Percentiles rank a stretch among this genome's conserved stretches.
Evolutionary conservation across 208 protist genomes (phyloP).

Genomic region (Crithidia bombi): DNA sequence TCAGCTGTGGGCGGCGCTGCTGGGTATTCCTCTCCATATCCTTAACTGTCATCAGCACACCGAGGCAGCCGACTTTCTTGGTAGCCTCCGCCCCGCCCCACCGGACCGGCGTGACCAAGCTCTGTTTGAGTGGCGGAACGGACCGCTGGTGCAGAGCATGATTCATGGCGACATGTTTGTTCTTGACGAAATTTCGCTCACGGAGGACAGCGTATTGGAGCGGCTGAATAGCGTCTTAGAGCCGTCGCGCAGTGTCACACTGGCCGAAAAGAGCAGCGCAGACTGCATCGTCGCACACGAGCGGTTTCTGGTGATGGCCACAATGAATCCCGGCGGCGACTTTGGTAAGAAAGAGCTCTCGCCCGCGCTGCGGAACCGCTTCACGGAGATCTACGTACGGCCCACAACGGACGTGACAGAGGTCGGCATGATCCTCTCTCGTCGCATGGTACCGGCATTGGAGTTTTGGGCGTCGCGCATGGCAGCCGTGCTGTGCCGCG

Average conservation of each 20-base stretch:
- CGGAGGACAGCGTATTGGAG: conserved; percentile 99
- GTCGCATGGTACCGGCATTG: conserved; percentile 61
- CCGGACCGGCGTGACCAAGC: conserved; percentile 76
- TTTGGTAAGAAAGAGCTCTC: conserved; percentile 99
- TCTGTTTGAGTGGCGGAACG: conserved; percentile 99
- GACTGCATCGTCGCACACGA: conserved; percentile 85
- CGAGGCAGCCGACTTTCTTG: conserved; percentile 99
- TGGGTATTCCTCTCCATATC: conserved; percentile 92
- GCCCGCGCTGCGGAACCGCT: conserved; percentile 99
- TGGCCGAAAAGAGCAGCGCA: conserved; percentile 97
- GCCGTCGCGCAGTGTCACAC: conserved; percentile 92
- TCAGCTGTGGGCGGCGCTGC: conserved; percentile 94
- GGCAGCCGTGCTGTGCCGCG: conserved; percentile 74
- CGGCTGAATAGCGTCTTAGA: conserved; percentile 99
- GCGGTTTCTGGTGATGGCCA: conserved; percentile 98
- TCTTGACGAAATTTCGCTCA: conserved; percentile 99
- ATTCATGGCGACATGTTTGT: conserved; percentile 97
- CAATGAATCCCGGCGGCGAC: conserved; percentile 99
- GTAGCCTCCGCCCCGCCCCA: conserved; percentile 87
- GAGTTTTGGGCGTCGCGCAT: conserved; percentile 72
- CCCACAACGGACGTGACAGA: conserved; percentile 91
- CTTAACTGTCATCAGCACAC: conserved; percentile 99
- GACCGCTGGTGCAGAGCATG: conserved; percentile 99
- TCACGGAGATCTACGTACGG: conserved; percentile 99
- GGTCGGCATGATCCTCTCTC: conserved; percentile 92